Base-by-base conservation (phyloP, 2,329 filamentous ascomycete genomes). In the Aspergillus sp. region DNA sequence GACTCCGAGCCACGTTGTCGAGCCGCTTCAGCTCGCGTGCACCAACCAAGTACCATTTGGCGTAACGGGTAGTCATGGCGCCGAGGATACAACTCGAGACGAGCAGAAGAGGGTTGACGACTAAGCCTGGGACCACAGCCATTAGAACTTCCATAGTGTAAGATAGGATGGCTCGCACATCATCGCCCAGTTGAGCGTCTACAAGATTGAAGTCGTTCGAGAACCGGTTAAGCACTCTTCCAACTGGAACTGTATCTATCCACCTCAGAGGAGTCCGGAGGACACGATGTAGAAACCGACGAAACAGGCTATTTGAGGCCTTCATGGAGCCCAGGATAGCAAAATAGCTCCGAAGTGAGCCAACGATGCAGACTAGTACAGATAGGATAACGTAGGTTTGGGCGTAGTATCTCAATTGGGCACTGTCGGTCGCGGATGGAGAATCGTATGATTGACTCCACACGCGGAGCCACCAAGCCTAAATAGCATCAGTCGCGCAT, bases 221-320 rank as follows among this genome's bases (percentile, higher is more conserved):
- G 71, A 92, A 90, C 1, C 90, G 84, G 75, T 93, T 93, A 31
- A 92, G 79, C 29, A 92, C 84, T 46, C 90, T 84, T 2, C 90
- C 90, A 1, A 91, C 79, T 0, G 90, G 90, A 0, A 91, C 87
- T 0, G 90, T 92, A 69, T 93, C 90, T 42, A 92, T 82, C 88
- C 89, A 92, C 57, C 88, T 81, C 12, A 92, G 79, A 3, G 88
- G 90, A 2, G 90, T 86, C 18, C 87, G 84, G 3, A 93, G 20
- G n/a, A 22, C 29, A 11, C 10, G 22, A 26, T 52, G 50, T 14
- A 52, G 50, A 18, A 52, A 26, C 16, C 26, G 24, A n/a, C 50
- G 50, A 36, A 52, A 52, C 3, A 52, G 50, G 14, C 16, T 32
- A 16, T 26, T 9, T 16, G 50, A 52, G 14, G 50, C 50, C 18